Evolutionary conservation across 2,329 filamentous ascomycete species (phyloP), one percentile per base, ranked within the genome.

Genomic region (Dothistroma pini): DNA sequence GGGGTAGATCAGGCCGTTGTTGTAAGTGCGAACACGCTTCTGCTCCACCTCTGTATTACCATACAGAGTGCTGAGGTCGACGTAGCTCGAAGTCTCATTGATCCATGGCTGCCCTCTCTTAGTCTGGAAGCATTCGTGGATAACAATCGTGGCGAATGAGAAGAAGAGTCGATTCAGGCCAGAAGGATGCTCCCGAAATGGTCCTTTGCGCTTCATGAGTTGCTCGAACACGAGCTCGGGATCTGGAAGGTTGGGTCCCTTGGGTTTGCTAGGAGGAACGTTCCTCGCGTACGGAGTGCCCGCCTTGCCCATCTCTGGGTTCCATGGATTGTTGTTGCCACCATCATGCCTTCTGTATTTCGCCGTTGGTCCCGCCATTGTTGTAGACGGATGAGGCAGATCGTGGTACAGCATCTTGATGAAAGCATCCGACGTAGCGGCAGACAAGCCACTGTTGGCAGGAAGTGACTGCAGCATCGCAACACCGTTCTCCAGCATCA

Each of bases 371-470:
- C 81, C 81, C 47, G 79, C 77, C 12, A 78, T 65, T 21, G 79
- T 80, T 1, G 76, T 74, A 5, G 79, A 72, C 12, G 81, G 81
- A 67, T 84, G 81, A 34, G 81, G 81, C 14, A 84, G 72, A 65
- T 83, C 81, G 62, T 79, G 69, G 76, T 78, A 84, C 4, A 84
- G 75, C 80, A 83, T 81, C 6, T 72, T 73, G 60, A 83, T 82
- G 70, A 83, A 83, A 22, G 75, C 76, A 70, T 81, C 76, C 4
- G 80, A 80, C 7, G 81, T 74, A n/a, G 74, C 77, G 48, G 75
- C 68, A 54, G 78, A 76, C n/a, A 83, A 72, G 12, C 79, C 76
- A 65, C 80, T 83, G 70, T 82, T 80, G 14, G 72, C 63, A 9
- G 81, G 81, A n/a, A 83, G 70, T 1, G 74, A 71, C 63, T 83